Percentiles rank a stretch among this genome's conserved stretches.
Evolutionary conservation across 140 eudicot genomes (phyloP).

Genomic region (Flaveria floridana): DNA sequence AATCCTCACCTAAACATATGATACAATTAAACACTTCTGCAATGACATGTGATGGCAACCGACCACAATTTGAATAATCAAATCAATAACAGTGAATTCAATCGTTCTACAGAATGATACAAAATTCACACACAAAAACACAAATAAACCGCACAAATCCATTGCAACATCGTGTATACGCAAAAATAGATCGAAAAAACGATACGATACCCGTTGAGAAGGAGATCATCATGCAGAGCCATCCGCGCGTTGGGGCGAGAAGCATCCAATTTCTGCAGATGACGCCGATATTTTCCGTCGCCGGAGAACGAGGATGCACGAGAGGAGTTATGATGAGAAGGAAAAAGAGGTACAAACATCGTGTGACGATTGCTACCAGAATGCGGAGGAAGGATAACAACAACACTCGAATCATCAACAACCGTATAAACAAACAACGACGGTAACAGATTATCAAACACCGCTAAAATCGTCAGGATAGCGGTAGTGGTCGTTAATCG

Average conservation of each 20-base stretch:
- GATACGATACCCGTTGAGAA: constrained; percentile 60
- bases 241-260: constrained; percentile 66
- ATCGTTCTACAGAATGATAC: constrained; percentile 15
- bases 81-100: constrained; percentile 14
- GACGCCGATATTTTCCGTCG: constrained; percentile 48
- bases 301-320: constrained; percentile 30
- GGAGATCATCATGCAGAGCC: constrained; percentile 91
- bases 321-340: constrained; percentile 36
- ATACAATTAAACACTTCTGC: neutral
- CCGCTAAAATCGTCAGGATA: constrained; percentile 8
- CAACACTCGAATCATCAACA: constrained; percentile 27
- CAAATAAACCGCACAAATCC: neutral
- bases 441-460: constrained; percentile 2
- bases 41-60: constrained; percentile 6
- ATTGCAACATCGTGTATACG: neutral
- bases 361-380: constrained; percentile 44
- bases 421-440: constrained; percentile 15
- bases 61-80: neutral
- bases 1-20: neutral
- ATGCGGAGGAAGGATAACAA: constrained; percentile 39
- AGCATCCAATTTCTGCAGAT: constrained; percentile 45
- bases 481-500: constrained; percentile 22
- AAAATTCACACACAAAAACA: neutral
- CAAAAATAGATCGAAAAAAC: neutral
- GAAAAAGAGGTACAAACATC: constrained; percentile 58